Base-by-base conservation (phyloP, 805 yeast species). In the Naumovozyma castellii region DNA sequence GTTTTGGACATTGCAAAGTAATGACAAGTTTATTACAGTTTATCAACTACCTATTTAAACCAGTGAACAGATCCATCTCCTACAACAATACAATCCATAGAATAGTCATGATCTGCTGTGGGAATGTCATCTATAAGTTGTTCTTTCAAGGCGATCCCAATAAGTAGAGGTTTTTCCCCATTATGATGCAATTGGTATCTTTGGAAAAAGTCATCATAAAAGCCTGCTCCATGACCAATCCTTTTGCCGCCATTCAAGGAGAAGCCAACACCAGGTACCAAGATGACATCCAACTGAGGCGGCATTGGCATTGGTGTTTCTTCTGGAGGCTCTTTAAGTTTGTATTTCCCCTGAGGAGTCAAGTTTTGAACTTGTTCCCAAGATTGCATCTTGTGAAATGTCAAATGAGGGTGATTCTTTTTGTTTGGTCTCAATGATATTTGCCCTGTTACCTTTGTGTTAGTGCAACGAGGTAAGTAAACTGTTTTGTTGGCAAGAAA, bases 221-320 rank as follows among this genome's bases (percentile, higher is more conserved):
- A 87, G 0, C 97, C 98, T 4, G 80, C 90, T 1, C 98, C 98
- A 56, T 86, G 94, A 1, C 98, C 98, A 39, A 90, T 56, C 39
- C 98, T 58, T 18, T 47, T 37, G 8, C 15, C 32, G 5, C 32
- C 32, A 8, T 29, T 29, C 4, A 55, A 50, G 10, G 54, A 46
- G 58, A 84, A 88, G 1, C 84, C 95, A 1, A 90, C 80, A 0
- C 94, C 97, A 0, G 97, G 97, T 0, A 90, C 68, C 5, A 90
- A 61, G 5, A 90, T 64, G 8, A 90, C 50, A 49, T 90, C 97
- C 17, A 90, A 61, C 9, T 37, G 40, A 3, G 57, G 53, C 2
- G 63, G 63, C 18, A 49, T 36, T 3, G 59, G 57, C 3, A 49
- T 50, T 4, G 58, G 56, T 3, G 3, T 5, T 1, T 51, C 58